Percentiles rank a stretch among this genome's conserved stretches.
Evolutionary conservation across 2,329 filamentous ascomycete species (phyloP).

Genomic region (Arthrobotrys pseudoclavata): DNA sequence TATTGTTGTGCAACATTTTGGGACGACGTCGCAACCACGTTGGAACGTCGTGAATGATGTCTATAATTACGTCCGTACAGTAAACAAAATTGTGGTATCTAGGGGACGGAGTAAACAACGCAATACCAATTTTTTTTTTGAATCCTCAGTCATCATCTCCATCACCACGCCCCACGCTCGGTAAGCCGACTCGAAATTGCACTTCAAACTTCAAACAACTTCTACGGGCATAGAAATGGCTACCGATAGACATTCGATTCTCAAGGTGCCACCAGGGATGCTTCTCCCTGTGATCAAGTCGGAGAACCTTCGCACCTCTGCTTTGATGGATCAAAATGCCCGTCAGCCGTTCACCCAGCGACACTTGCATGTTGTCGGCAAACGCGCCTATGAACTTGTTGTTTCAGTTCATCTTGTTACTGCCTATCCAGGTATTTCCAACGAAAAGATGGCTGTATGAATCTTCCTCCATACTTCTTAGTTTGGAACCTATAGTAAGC

Average conservation of each 20-base stretch:
- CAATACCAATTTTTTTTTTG: too few species aligned
- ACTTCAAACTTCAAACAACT: background rate
- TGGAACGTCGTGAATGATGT: background rate
- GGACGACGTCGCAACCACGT: background rate
- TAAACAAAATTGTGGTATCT: too few species aligned
- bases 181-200: too few species aligned
- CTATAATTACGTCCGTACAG: background rate
- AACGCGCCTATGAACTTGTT: conserved; percentile 29
- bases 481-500: background rate
- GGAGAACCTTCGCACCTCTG: conserved; percentile 36
- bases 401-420: conserved; percentile 17
- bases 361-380: conserved; percentile 36
- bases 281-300: conserved; percentile 22
- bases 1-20: background rate
- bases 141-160: background rate
- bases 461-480: background rate
- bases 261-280: conserved; percentile 7
- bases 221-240: background rate
- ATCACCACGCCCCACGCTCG: too few species aligned
- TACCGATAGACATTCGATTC: background rate
- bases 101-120: too few species aligned
- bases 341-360: conserved; percentile 21
- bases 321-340: conserved; percentile 34
- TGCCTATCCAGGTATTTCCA: conserved; percentile 1
- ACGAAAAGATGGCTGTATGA: background rate